Evolutionary conservation across 2,329 filamentous ascomycete species (phyloP).

Genomic region (Colletotrichum destructivum): DNA sequence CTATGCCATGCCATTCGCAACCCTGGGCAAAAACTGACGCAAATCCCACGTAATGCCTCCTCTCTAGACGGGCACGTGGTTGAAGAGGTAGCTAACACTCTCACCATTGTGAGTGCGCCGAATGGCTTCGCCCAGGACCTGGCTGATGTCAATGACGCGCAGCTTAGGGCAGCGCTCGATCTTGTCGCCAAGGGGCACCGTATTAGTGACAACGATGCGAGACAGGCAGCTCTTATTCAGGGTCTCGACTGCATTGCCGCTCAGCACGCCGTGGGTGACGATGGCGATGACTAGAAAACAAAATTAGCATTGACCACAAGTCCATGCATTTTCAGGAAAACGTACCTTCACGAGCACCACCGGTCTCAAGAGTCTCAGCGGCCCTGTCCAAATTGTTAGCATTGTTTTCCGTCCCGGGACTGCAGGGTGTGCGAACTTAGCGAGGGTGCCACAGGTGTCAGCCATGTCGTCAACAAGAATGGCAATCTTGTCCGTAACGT

Average conservation of each 20-base stretch:
- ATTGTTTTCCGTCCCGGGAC: not conserved
- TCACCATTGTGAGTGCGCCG: slow-evolving; percentile 75
- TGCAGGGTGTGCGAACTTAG: slow-evolving; percentile 78
- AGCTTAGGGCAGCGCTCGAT: slow-evolving; percentile 83
- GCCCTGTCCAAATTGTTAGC: slow-evolving; percentile 27
- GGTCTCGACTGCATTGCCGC: slow-evolving; percentile 88
- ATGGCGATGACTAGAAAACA: slow-evolving; percentile 79
- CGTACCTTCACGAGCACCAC: slow-evolving; percentile 39
- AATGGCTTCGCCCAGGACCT: slow-evolving; percentile 77
- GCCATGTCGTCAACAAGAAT: slow-evolving; percentile 99
- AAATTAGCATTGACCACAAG: not conserved
- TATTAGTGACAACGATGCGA: slow-evolving; percentile 92
- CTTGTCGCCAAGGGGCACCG: slow-evolving; percentile 73
- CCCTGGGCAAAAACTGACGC: slow-evolving; percentile 1
- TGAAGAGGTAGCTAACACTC: slow-evolving; percentile 70
- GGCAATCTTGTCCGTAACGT: slow-evolving; percentile 90
- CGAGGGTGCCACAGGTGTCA: slow-evolving; percentile 88
- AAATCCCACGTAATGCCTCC: slow-evolving; percentile 6
- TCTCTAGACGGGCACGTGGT: slow-evolving; percentile 59
- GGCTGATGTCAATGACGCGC: slow-evolving; percentile 92
- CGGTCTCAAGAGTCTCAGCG: slow-evolving; percentile 37
- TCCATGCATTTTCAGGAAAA: not conserved
- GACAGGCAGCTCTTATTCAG: slow-evolving; percentile 84
- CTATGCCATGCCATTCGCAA: slow-evolving; percentile 13
- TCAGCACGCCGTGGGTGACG: slow-evolving; percentile 94